Evolutionary conservation across 257 asterid genomes (phyloP), one percentile per base, ranked within the genome.

Genomic region (Cruciata laevipes): DNA sequence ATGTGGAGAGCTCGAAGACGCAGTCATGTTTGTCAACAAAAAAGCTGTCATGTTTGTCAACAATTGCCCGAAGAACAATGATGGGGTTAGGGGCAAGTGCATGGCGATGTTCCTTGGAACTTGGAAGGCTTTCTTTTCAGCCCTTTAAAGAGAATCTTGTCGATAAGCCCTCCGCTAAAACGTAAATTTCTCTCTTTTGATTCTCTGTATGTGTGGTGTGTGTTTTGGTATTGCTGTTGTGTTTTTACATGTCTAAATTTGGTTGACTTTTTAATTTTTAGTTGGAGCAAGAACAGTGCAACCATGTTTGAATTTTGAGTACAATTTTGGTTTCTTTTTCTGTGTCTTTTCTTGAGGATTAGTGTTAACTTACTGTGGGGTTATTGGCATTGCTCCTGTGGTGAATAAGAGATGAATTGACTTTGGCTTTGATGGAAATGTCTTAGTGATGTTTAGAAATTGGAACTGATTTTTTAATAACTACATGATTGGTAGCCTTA

Each of bases 121-220:
- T n/a, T n/a, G 95, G 98, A 21, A 83, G 99, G 79, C 76, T 94
- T 71, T 94, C 99, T 4, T 94, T 94, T 83, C 93, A 94, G 82
- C 98, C 99, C 31, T 87, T 87, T 18, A 77, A 81, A 31, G 97
- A 90, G 73, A 94, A 94, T 76, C 99, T 98, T 42, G 95, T 90
- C 56, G 85, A 87, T 72, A 98, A 98, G 44, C 98, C 99, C 33
- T 90, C 99, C 71, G 86, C 96, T 71, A 66, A 82, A 4, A 76
- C 96, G 99, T 94, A 84, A 79, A 31, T 53, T 27, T 11, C 63
- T 30, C 57, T 40, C 42, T 7, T 37, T 71, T 5, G 12, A 27
- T 61, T 6, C 8, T 16, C 30, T 56, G 25, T 49, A 57, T 47
- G 70, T 64, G 59, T 61, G n/a, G 59, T 23, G 21, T 6, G 17